Evolutionary conservation across 306 rosid genomes (phyloP).

Genomic region (Prunus padus): DNA sequence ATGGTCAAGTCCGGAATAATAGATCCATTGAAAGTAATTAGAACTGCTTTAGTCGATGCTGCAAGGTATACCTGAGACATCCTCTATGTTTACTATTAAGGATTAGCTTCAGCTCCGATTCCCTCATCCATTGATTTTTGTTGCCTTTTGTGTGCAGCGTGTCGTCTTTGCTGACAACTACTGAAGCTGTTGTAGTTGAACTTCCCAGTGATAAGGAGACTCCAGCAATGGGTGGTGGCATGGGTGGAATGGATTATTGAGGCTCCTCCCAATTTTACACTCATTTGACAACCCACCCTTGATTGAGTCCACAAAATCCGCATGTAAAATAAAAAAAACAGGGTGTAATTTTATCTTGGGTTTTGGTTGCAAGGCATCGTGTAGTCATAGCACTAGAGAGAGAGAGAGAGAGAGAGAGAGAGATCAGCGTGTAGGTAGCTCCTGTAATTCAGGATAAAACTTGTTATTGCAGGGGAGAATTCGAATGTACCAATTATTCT

Average conservation of each 20-base stretch:
- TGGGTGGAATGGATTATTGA: conserved; percentile 68
- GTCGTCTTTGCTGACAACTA: conserved; percentile 94
- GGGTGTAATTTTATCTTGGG: conserved; percentile 7
- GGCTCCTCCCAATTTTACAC: background rate
- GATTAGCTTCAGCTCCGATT: background rate
- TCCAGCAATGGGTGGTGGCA: conserved; percentile 61
- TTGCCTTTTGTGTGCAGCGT: conserved; percentile 52
- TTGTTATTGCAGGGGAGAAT: conserved; percentile 12
- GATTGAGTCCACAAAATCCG: background rate
- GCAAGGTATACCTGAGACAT: conserved; percentile 58
- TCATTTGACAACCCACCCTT: background rate
- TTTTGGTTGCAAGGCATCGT: conserved; percentile 36
- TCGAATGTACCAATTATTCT: conserved; percentile 6
- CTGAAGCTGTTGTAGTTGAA: conserved; percentile 84
- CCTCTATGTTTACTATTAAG: background rate
- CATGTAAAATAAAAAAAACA: background rate
- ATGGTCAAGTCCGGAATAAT: conserved; percentile 90
- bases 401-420: conserved; percentile 32
- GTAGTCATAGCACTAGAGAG: conserved; percentile 29
- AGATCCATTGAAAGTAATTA: conserved; percentile 91
- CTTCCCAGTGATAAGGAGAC: conserved; percentile 69
- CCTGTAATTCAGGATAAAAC: conserved; percentile 10
- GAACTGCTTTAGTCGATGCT: conserved; percentile 93
- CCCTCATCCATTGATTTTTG: background rate
- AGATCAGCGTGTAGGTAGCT: conserved; percentile 41